Evolutionary conservation across 169 alveolate genomes (phyloP), one percentile per base, ranked within the genome.

Genomic region (Plasmodium gallinaceum): DNA sequence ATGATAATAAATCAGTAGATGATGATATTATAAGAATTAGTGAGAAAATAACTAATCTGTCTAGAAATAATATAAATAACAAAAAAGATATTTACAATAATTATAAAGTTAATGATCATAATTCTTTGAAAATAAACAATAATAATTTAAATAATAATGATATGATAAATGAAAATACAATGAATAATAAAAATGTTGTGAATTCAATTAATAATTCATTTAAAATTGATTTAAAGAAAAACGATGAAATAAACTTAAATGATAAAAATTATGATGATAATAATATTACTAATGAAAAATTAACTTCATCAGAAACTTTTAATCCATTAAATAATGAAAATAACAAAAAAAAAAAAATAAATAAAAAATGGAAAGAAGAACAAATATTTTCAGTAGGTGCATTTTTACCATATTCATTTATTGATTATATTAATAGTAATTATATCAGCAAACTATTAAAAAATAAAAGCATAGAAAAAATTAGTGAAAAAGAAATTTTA

Each of bases 351-450:
- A 83, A 54, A 83, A 83, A 6, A 68, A 83, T 83, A 68, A 54
- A 83, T 68, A 83, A 83, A 83, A 83, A 83, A 42, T 83, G 91
- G 91, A 66, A 61, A 61, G 91, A 68, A 52, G 91, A 83, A 26
- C 80, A 83, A 83, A 83, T 83, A 42, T 83, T 83, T 72, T 83
- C 91, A 45, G 18, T 83, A 16, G 91, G 91, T 16, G 85, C 72
- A 16, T 83, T 83, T 62, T 48, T 83, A 42, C 91, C 91, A 5
- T 83, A 51, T 83, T 83, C 91, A 18, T 83, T 83, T 57, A 68
- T 83, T 26, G 91, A 83, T 83, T 83, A 83, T 83, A 46, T 83
- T 66, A 83, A 83, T 62, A 83, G 83, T 83, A 73, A 83, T 48
- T 45, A 46, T 68, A 58, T 83, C 39, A 83, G 62, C 24, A 26